A percentile compares a stretch with the other conserved stretches of the same genome.
Conservation (phyloP, 148 eudicot genomes). For the Bassia scoparia region DNA sequence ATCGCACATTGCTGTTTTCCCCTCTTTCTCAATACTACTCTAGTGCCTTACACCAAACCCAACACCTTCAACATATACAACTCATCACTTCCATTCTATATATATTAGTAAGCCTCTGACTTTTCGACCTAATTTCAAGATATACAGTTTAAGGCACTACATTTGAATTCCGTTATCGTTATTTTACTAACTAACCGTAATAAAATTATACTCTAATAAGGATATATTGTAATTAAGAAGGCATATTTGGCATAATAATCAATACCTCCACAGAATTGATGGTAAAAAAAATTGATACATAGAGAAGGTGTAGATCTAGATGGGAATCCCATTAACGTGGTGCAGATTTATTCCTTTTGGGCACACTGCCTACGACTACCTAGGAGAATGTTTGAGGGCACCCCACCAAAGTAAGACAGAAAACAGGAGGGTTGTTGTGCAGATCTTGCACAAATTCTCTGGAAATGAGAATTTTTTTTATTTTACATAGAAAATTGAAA, state of each 20-base stretch:
- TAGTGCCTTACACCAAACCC: conserved; percentile 24
- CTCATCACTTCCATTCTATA: too few relatives aligned
- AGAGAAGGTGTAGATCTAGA: conserved; percentile 28
- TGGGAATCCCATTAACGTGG: conserved; percentile 28
- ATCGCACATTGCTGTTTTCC: too few relatives aligned
- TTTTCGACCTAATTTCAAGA: too few relatives aligned
- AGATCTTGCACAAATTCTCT: conserved; percentile 42
- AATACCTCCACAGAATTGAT: too few relatives aligned
- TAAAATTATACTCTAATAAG: too few relatives aligned
- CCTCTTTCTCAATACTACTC: not conserved
- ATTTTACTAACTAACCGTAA: too few relatives aligned
- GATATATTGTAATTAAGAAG: not conserved
- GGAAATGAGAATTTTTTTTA: not conserved
- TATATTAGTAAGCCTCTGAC: too few relatives aligned
- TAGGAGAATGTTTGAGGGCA: conserved; percentile 85
- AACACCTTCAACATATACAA: not conserved
- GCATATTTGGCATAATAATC: not conserved
- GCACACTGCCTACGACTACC: conserved; percentile 59
- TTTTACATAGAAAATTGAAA: too few relatives aligned
- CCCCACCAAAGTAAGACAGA: conserved; percentile 23
- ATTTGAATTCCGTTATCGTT: too few relatives aligned
- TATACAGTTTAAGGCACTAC: too few relatives aligned
- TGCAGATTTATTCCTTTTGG: conserved; percentile 40
- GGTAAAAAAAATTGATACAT: not conserved
- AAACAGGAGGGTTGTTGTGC: conserved; percentile 38